These are phyloP conservation scores for Akebia trifoliata DNA, from an alignment of 164 flowering plant genomes.

Conservation along the genomic window DNA sequence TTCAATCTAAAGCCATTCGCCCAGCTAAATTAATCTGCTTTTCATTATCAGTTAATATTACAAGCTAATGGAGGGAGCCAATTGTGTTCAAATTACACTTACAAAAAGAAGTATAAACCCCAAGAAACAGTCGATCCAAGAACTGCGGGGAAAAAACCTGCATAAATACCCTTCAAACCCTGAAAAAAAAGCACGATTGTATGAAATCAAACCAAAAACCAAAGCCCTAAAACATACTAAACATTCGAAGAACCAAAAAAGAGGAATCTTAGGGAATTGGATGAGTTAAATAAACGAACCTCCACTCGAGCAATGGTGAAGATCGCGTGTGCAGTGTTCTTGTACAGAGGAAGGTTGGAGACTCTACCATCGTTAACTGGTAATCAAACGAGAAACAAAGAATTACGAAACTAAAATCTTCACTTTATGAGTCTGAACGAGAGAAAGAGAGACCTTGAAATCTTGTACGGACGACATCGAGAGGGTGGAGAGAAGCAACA, in stretches of 20 bases:
- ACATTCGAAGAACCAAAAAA: background rate
- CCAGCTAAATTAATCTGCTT: too few relatives aligned
- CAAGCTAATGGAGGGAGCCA: too few relatives aligned
- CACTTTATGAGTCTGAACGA: background rate
- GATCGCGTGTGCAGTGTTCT: conserved; percentile 80
- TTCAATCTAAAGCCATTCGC: too few relatives aligned
- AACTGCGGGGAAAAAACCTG: conserved; percentile 86
- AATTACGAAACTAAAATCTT: background rate
- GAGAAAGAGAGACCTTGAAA: conserved; percentile 58
- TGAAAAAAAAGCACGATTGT: conserved; percentile 20
- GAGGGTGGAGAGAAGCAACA: conserved; percentile 82
- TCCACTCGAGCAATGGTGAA: conserved; percentile 76
- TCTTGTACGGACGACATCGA: conserved; percentile 93
- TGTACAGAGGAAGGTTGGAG: conserved; percentile 57
- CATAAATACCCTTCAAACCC: conserved; percentile 94
- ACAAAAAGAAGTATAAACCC: conserved; percentile 93
- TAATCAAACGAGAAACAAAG: background rate
- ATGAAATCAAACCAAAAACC: background rate
- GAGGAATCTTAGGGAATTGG: background rate
- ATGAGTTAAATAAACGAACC: conserved; percentile 32
- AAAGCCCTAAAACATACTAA: background rate
- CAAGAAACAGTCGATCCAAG: conserved; percentile 89
- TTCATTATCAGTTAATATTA: too few relatives aligned
- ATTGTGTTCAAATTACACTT: too few relatives aligned
- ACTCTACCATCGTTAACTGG: conserved; percentile 77